Evolutionary conservation across 768 basidiomycete species (phyloP).

Genomic region (Chalciporus sphaerocephalus): DNA sequence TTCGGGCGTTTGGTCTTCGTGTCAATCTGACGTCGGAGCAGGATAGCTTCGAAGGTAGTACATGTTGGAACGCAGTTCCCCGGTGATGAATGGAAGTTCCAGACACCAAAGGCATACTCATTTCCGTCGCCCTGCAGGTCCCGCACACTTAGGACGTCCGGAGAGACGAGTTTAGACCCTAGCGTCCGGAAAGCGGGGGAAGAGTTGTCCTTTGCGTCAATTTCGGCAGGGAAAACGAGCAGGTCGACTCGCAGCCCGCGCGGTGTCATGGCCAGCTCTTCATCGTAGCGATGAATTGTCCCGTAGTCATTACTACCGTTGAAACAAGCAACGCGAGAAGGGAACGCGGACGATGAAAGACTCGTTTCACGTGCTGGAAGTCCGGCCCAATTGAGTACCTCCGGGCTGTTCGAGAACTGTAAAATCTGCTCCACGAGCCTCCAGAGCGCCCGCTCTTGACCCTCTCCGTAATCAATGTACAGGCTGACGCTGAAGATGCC

Average conservation of each 20-base stretch:
- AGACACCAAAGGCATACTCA: not conserved
- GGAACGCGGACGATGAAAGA: not conserved
- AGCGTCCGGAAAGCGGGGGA: not conserved
- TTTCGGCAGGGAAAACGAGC: not conserved
- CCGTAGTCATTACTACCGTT: not conserved
- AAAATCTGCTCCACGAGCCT: slow-evolving; percentile 4
- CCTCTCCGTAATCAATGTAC: slow-evolving; percentile 12
- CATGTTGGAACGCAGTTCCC: not conserved
- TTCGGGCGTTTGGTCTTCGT: not conserved
- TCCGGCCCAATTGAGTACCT: slow-evolving; percentile 4
- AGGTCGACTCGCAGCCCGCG: not conserved
- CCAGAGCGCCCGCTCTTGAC: not conserved
- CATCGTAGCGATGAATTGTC: slow-evolving; percentile 1
- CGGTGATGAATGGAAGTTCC: not conserved
- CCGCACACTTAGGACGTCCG: not conserved
- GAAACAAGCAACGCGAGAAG: not conserved
- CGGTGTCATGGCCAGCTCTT: not conserved
- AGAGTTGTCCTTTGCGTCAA: not conserved
- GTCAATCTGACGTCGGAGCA: not conserved
- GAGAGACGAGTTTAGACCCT: not conserved
- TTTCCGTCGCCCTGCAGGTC: not conserved
- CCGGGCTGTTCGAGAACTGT: not conserved
- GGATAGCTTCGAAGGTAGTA: not conserved
- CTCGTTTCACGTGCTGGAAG: not conserved
- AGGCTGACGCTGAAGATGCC: slow-evolving; percentile 11